Evolutionary conservation across 1,284 basidiomycete genomes (phyloP).

Genomic region (Irpex sp.): DNA sequence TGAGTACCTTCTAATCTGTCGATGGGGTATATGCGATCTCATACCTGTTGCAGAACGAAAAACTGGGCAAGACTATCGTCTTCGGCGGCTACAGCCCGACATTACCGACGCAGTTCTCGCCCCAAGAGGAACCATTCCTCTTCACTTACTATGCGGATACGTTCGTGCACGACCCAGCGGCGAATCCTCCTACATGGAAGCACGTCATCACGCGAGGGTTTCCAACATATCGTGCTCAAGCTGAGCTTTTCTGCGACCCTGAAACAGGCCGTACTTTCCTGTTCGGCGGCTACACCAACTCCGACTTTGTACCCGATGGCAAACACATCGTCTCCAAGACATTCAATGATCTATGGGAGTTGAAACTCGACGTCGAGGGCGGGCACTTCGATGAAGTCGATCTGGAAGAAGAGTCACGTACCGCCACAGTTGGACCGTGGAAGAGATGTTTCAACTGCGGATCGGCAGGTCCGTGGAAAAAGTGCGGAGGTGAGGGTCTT

Average conservation of each 20-base stretch:
- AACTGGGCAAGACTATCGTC: conserved; percentile 32
- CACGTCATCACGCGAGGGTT: conserved; percentile 31
- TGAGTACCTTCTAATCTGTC: conserved; percentile 17
- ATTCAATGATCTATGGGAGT: conserved; percentile 38
- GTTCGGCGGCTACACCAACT: conserved; percentile 36
- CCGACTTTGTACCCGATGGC: conserved; percentile 30
- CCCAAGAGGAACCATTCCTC: conserved; percentile 19
- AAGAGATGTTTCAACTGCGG: conserved; percentile 39
- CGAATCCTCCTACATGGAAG: conserved; percentile 19
- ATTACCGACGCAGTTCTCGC: conserved; percentile 22
- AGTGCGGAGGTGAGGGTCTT: conserved; percentile 33
- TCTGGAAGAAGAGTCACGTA: conserved; percentile 33
- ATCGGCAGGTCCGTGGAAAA: conserved; percentile 34
- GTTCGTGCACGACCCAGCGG: conserved; percentile 26
- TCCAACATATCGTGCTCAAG: conserved; percentile 31
- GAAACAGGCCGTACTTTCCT: conserved; percentile 33
- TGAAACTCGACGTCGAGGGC: conserved; percentile 33
- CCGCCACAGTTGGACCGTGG: conserved; percentile 37
- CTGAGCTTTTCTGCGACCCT: conserved; percentile 27
- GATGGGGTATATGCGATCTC: no score
- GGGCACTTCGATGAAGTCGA: conserved; percentile 34
- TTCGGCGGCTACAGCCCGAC: conserved; percentile 39
- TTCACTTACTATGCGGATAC: conserved; percentile 37
- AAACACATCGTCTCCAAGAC: conserved; percentile 26
- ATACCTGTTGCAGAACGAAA: conserved; percentile 27